Conservation (phyloP, 768 basidiomycete species). For the Mrakia blollopis region DNA sequence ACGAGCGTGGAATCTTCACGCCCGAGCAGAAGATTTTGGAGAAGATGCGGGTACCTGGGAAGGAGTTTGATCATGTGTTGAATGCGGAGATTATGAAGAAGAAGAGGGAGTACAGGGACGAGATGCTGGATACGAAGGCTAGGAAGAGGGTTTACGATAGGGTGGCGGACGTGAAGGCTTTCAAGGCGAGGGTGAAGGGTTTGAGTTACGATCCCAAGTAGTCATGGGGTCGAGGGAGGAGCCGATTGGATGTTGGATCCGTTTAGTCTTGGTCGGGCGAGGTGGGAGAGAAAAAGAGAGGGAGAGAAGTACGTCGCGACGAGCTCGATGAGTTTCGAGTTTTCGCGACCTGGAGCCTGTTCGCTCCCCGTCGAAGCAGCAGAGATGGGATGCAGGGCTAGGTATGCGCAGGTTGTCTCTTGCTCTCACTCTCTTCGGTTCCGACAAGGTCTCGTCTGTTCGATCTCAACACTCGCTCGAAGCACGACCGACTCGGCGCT, state of each 20-base stretch:
- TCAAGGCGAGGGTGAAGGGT: conserved; percentile 2
- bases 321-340: neutral
- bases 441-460: too few species aligned
- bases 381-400: too few species aligned
- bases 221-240: neutral
- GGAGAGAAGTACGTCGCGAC: neutral
- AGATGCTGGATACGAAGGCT: conserved; percentile 2
- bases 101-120: neutral
- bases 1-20: conserved; percentile 10
- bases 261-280: neutral
- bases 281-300: neutral
- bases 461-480: too few species aligned
- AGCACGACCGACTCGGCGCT: too few species aligned
- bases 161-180: neutral
- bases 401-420: too few species aligned
- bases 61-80: neutral
- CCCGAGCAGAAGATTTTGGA: conserved; percentile 10
- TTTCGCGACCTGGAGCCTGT: too few species aligned
- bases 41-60: neutral
- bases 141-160: neutral
- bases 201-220: conserved; percentile 15
- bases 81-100: neutral
- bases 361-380: too few species aligned
- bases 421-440: too few species aligned
- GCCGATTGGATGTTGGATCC: neutral